Evolutionary conservation across 2,329 filamentous ascomycete genomes (phyloP).

Genomic region (Epichloe aotearoae): DNA sequence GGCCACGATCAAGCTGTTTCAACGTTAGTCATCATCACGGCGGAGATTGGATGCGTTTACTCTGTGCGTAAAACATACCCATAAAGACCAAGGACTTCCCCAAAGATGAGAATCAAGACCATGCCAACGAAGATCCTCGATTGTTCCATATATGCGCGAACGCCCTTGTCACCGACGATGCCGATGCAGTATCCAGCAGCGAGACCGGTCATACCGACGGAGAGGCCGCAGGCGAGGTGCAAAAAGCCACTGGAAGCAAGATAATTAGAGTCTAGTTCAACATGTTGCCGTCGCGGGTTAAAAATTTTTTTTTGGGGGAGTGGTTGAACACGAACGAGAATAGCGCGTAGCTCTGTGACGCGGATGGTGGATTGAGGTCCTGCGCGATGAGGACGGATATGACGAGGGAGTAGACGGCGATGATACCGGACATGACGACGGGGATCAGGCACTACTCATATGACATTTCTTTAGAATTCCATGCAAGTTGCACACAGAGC

Average conservation of each 20-base stretch:
- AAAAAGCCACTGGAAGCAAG: constrained; percentile 57
- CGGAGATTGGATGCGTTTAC: too few relatives aligned
- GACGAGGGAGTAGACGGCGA: constrained; percentile 94
- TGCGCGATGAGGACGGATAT: constrained; percentile 92
- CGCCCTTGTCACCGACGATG: constrained; percentile 85
- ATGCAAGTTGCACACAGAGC: not conserved
- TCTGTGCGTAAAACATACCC: constrained; percentile 47
- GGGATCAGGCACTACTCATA: constrained; percentile 59
- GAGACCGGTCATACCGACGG: constrained; percentile 82
- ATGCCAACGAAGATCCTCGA: constrained; percentile 95
- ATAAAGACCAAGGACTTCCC: constrained; percentile 91
- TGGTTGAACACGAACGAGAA: constrained; percentile 50
- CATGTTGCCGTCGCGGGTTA: not conserved
- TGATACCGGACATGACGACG: constrained; percentile 97
- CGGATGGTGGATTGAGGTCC: constrained; percentile 61
- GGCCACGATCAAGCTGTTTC: constrained; percentile 71
- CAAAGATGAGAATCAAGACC: constrained; percentile 97
- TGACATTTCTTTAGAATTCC: not conserved
- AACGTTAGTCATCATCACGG: not conserved
- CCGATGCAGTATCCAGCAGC: constrained; percentile 96
- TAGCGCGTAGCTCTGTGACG: constrained; percentile 57
- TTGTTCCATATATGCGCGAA: constrained; percentile 92
- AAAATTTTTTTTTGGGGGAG: not conserved
- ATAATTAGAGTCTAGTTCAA: constrained; percentile 9
- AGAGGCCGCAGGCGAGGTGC: constrained; percentile 82